Conservation (phyloP, 2,329 filamentous ascomycete species). For the Hawksworthiomyces lignivorus region DNA sequence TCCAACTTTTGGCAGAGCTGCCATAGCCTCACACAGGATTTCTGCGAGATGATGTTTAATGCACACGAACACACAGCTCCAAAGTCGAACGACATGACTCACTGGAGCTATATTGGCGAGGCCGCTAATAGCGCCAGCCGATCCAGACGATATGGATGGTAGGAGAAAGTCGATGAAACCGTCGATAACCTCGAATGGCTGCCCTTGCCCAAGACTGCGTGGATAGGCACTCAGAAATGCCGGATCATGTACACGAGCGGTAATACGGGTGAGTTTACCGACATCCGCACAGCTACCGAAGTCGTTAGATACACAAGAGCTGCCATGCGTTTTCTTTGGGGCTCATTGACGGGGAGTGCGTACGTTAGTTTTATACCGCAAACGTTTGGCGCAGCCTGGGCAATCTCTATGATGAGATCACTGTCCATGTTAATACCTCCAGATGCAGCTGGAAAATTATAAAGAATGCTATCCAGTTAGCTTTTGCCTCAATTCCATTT, state of each 20-base stretch:
- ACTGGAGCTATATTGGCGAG: conserved; percentile 12
- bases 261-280: conserved; percentile 17
- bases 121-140: conserved; percentile 12
- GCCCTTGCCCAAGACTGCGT: conserved; percentile 2
- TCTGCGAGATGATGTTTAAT: background rate
- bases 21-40: conserved; percentile 15
- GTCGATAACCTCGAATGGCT: conserved; percentile 17
- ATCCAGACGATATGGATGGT: conserved; percentile 18
- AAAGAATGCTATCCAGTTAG: conserved; percentile 14
- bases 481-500: background rate
- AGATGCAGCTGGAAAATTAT: conserved; percentile 18
- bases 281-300: conserved; percentile 14
- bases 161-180: conserved; percentile 22
- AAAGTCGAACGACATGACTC: background rate
- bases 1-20: conserved; percentile 7
- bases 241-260: conserved; percentile 9
- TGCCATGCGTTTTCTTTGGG: no score
- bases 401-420: conserved; percentile 17
- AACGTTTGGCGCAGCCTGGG: conserved; percentile 15
- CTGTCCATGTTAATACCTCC: conserved; percentile 18
- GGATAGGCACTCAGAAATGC: conserved; percentile 6
- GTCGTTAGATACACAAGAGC: no score
- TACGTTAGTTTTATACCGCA: conserved; percentile 18
- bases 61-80: no score
- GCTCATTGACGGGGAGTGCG: no score